Evolutionary conservation across 495 filamentous ascomycete species (phyloP), one percentile per base, ranked within the genome.

Genomic region (Polyplosphaeria fusca): DNA sequence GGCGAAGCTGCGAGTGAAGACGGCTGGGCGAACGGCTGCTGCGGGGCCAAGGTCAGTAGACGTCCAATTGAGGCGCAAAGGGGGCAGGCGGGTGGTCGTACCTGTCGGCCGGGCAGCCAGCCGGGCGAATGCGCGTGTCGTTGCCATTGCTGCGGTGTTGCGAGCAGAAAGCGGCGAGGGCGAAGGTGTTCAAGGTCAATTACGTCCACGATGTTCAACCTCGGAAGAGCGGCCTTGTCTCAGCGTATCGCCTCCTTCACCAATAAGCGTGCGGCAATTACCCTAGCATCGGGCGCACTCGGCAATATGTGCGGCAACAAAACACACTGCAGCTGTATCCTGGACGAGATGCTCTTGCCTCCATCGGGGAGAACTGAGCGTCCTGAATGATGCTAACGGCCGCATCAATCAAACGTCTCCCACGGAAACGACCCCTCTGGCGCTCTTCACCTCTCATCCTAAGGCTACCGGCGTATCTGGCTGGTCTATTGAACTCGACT

Each of bases 21-120:
- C 41, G 47, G 62, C 58, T 20, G 62, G 62, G 4, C 51, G 44
- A 5, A 65, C 48, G 47, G 58, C 62, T 60, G 61, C 61, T 60
- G 61, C 61, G 55, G 61, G 55, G 42, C 46, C 47, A 22, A 39
- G 4, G 50, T 51, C 24, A 50, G 44, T 47, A 49, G 13, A 44
- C 22, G 24, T 52, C 28, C 53, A 30, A 45, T 58, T 48, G 41
- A n/a, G 18, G 22, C 23, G 1, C 3, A 35, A 20, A 18, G 19
- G 20, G 32, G 27, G 40, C 9, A 16, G 25, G 35, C 14, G 19
- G 23, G 47, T 16, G 16, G 7, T 26, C 60, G 22, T 64, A 59
- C 60, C 54, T 50, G 48, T 50, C 48, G 51, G 55, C 52, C 51
- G 24, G 25, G 55, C 32, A 32, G 61, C 61, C 40, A 64, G 61